Base-by-base conservation (phyloP, 768 basidiomycete genomes). In the Russula earlei region DNA sequence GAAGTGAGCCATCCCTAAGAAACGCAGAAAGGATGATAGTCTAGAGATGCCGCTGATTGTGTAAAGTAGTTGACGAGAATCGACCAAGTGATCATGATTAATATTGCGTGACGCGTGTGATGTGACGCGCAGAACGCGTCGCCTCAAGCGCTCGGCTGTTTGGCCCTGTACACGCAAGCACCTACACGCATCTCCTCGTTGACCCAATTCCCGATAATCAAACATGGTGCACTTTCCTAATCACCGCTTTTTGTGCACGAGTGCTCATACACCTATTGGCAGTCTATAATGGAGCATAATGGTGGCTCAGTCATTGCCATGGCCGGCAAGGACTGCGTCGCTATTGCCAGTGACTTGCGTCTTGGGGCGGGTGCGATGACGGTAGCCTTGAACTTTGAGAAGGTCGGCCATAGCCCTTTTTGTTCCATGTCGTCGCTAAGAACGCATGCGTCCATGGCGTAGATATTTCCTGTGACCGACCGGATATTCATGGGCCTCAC, bases 281-380 rank as follows among this genome's bases (percentile, higher is more conserved):
- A 92, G 90, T 92, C 90, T 67, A 83, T 87, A 64, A 87, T 95
- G 88, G 80, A 91, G 72, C 77, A 84, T 60, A 97, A 96, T 78
- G 94, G 94, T 75, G 96, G 96, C 74, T 96, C 94, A 74, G 91
- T 95, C 65, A 80, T 99, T 72, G 96, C 96, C 76, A 99, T 99
- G 96, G 87, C 87, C 57, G 96, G 96, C 61, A 97, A 98, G 74
- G 87, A 92, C 64, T 99, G 96, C 70, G 96, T 99, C 48, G 96
- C 96, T 51, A 98, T 98, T 72, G 96, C 95, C 25, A 91, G 87
- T 52, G 96, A 99, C 74, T 67, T 95, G 63, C 82, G 95, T 60
- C 74, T 98, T 52, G 96, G 96, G 57, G 88, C 85, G 62, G 86
- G 92, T 68, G 81, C 88, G 6, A 69, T 94, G 64, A 84, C 88